Base-by-base conservation (phyloP, 2,329 filamentous ascomycete genomes). In the Herpotrichia juniperi region DNA sequence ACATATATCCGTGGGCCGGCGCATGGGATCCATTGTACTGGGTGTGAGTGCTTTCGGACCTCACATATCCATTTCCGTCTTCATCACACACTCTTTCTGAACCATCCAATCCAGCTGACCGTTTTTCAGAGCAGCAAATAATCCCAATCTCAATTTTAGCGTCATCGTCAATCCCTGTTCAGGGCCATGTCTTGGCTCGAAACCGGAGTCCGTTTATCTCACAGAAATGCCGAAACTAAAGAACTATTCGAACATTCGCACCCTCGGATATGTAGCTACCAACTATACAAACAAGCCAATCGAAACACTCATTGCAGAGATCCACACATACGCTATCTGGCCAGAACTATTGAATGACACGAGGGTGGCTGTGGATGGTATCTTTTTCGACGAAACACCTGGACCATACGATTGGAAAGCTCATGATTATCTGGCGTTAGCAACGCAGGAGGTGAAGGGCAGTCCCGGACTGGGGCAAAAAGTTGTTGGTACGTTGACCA, bases 361-460 rank as follows among this genome's bases (percentile, higher is more conserved):
- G 8, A 63, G 65, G 22, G 63, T 80, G 42, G 67, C 70, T n/a
- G 69, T 81, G 48, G 72, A 74, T 48, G 79, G 79, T 47, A 79
- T 81, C 57, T 81, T 81, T 63, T 76, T 81, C 47, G 79, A 81
- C 57, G 79, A 81, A 66, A 75, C 75, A 25, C 79, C 79, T 1
- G 49, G 56, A 1, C n/a, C 52, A 34, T 62, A 63, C 50, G 51
- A 65, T 28, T 62, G 57, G 56, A 34, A 57, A 34, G 50, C 53
- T 17, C 47, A 58, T 22, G 56, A 57, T 21, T 65, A 63, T 46
- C 25, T 65, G 39, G 50, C 53, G 25, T 22, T 10, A 6, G 57
- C 57, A 14, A 40, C 42, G 21, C 45, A 53, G 14, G 47, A 56
- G 30, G 53, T 66, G 4, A 54, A 47, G 34, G 22, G 30, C 10